Base-by-base conservation (phyloP, 352 stramenopile genomes). In the Globisporangium sylvaticum region DNA sequence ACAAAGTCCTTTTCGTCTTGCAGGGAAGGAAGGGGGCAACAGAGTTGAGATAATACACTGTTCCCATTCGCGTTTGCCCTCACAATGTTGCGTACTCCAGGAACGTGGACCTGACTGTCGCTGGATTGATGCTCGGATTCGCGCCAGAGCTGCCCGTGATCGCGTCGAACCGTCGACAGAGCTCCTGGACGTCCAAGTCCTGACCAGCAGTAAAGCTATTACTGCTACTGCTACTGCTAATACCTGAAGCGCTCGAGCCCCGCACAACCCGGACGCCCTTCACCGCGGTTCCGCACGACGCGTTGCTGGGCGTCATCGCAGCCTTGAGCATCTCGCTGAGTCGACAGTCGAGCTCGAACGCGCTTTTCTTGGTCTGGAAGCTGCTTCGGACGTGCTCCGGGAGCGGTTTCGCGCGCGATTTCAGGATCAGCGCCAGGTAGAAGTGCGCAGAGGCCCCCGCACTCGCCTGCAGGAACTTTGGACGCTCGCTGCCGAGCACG, bases 371-470 rank as follows among this genome's bases (percentile, higher is more conserved):
- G 8, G 66, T 70, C 54, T 63, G 14, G 69, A 72, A 73, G 52
- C 61, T 76, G 37, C n/a, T 69, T 48, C 69, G 76, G 22, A 64
- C 58, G 31, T 69, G 50, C 34, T 66, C 69, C 6, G 71, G 39
- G 12, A 83, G 57, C 14, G 60, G 64, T 22, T 71, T 70, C 58
- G 67, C 55, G 59, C 65, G 62, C 62, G 66, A 75, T 65, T 90
- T 89, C 31, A 92, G 72, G 27, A 77, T 74, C 44, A 92, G 72
- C 20, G 74, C 84, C 31, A 92, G 50, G 65, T 81, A 88, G 1
- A 91, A 68, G 60, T 72, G 89, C 20, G 83, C 84, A 0, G 81
- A 84, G 4, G 76, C 69, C 14, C 64, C 58, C 1, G 57, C 58
- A 20, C 73, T 76, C 14, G 81, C 74, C 7, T 77, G 71, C 1